Evolutionary conservation across 768 basidiomycete species (phyloP).

Genomic region (Hortiboletus campestris): DNA sequence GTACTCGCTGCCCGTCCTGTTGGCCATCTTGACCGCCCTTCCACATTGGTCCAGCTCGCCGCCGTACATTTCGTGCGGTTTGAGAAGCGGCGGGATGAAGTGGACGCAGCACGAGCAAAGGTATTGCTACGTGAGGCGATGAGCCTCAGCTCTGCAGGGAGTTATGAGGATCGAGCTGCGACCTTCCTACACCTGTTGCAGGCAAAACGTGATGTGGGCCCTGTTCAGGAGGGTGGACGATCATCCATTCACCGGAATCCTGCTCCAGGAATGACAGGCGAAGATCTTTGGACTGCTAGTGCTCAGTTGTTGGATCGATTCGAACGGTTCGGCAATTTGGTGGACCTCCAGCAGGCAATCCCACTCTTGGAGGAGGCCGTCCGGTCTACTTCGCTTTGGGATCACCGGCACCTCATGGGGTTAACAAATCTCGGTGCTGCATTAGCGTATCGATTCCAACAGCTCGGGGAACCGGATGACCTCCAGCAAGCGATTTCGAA

Average conservation of each 20-base stretch:
- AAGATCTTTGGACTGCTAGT: not conserved
- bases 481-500: not conserved
- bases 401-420: not conserved
- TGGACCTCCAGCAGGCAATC: not conserved
- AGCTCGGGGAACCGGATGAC: not conserved
- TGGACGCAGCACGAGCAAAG: not conserved
- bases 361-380: not conserved
- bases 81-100: not conserved
- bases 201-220: not conserved
- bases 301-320: not conserved
- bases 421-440: not conserved
- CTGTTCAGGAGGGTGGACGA: not conserved
- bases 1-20: not conserved
- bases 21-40: conserved; percentile 3
- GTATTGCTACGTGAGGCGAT: not conserved
- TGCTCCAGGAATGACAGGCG: not conserved
- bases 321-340: not conserved
- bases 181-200: not conserved
- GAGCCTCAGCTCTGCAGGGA: not conserved
- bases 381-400: not conserved
- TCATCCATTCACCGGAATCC: not conserved
- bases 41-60: conserved; percentile 1
- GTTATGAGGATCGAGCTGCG: not conserved
- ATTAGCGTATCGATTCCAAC: not conserved
- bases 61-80: not conserved